These are phyloP conservation scores for Tylopilus sp. DNA, from an alignment of 768 basidiomycete species.

Conservation along the genomic window DNA sequence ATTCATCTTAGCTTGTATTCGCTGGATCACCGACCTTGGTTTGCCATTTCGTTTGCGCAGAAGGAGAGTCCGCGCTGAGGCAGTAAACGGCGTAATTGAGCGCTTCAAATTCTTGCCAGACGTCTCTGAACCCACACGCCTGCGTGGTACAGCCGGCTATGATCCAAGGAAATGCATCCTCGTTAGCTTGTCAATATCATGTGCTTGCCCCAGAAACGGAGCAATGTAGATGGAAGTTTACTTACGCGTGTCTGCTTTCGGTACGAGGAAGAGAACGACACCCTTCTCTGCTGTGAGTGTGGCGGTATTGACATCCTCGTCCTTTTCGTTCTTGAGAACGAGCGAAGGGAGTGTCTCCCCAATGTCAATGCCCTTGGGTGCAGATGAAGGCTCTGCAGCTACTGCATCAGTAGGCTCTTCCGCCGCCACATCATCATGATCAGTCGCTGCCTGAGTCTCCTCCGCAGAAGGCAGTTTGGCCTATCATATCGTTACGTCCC, in stretches of 20 bases:
- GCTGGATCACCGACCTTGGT: slow-evolving; percentile 54
- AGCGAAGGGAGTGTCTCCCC: slow-evolving; percentile 75
- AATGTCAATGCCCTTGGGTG: slow-evolving; percentile 46
- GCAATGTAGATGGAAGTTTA: slow-evolving; percentile 1
- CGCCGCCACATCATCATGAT: neutral
- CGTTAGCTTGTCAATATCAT: slow-evolving; percentile 2
- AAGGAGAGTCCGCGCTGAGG: slow-evolving; percentile 72
- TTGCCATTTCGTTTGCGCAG: slow-evolving; percentile 82
- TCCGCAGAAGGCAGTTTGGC: slow-evolving; percentile 18
- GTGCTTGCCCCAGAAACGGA: no score
- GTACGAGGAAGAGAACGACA: slow-evolving; percentile 77
- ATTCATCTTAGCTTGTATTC: neutral
- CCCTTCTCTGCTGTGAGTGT: slow-evolving; percentile 66
- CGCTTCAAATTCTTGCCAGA: slow-evolving; percentile 69
- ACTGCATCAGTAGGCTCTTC: slow-evolving; percentile 2
- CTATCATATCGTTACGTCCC: slow-evolving; percentile 1
- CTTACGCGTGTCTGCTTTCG: slow-evolving; percentile 83
- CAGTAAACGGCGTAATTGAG: slow-evolving; percentile 73
- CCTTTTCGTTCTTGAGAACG: slow-evolving; percentile 81
- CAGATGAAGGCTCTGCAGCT: slow-evolving; percentile 4
- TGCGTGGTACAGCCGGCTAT: slow-evolving; percentile 88
- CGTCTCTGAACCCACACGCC: slow-evolving; percentile 89
- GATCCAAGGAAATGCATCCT: neutral
- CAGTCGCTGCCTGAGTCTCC: neutral
- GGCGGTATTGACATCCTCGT: slow-evolving; percentile 68